Percentiles rank a stretch among this genome's conserved stretches.
Conservation (phyloP, 2,329 filamentous ascomycete genomes). For the Colletotrichum camelliae region DNA sequence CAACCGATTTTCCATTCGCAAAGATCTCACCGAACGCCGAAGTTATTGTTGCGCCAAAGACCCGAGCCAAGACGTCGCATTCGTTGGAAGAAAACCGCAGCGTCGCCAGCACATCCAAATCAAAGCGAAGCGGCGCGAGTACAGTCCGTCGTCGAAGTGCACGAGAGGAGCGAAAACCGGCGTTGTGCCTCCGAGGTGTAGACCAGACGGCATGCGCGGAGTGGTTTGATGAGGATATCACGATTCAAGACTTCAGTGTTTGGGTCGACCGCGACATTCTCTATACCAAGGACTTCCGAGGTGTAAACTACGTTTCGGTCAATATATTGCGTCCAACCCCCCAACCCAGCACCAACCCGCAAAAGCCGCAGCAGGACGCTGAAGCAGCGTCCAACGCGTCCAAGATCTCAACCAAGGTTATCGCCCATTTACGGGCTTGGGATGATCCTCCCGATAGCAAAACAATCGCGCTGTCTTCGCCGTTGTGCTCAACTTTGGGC, state of each 20-base stretch:
- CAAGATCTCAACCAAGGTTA: conserved; percentile 69
- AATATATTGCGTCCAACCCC: conserved; percentile 17
- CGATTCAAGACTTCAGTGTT: conserved; percentile 68
- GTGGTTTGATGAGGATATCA: conserved; percentile 77
- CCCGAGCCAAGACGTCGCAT: conserved; percentile 72
- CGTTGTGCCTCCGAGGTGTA: conserved; percentile 81
- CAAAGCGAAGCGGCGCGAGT: conserved; percentile 76
- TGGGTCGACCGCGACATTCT: conserved; percentile 87
- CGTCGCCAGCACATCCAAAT: conserved; percentile 78
- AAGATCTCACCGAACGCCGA: conserved; percentile 95
- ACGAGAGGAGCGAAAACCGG: conserved; percentile 70
- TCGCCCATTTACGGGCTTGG: conserved; percentile 81
- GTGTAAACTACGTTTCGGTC: conserved; percentile 78
- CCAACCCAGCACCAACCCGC: conserved; percentile 29
- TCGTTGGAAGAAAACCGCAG: conserved; percentile 78
- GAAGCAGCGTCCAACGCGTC: conserved; percentile 57
- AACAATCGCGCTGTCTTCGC: conserved; percentile 78
- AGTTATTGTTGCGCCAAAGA: conserved; percentile 96
- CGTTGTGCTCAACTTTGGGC: conserved; percentile 77
- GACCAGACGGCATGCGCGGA: conserved; percentile 73
- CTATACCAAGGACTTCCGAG: conserved; percentile 73
- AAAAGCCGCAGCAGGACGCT: conserved; percentile 72
- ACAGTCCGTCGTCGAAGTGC: conserved; percentile 62
- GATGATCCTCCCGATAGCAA: conserved; percentile 84
- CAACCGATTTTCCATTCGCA: conserved; percentile 76